phyloP scores from a whole-genome alignment of 495 filamentous ascomycete genomes.

The Wilcoxina mikolae region DNA sequence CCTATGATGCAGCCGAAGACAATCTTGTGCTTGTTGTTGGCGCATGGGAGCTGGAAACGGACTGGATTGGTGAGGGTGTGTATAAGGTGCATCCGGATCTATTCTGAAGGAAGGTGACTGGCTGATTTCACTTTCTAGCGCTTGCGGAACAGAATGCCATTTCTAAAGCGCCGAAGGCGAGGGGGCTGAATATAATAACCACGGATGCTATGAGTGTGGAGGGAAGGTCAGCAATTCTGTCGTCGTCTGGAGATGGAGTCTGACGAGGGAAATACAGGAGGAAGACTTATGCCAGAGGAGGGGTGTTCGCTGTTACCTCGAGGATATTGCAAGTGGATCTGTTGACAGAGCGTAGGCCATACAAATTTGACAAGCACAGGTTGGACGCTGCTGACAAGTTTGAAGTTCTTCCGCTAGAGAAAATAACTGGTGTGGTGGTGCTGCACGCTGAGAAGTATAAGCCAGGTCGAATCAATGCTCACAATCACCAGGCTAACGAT shows the following conservation, averaged over 20 bases:
- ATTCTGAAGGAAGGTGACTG: background rate
- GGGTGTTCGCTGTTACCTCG: constrained; percentile 91
- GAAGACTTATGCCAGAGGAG: constrained; percentile 76
- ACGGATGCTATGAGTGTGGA: constrained; percentile 81
- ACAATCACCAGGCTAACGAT: constrained; percentile 12
- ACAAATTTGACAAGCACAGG: no score
- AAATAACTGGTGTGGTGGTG: constrained; percentile 73
- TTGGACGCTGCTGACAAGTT: no score
- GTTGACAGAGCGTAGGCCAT: no score
- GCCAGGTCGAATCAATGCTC: background rate
- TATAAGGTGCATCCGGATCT: no score
- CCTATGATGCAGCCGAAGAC: constrained; percentile 89
- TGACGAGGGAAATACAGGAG: background rate
- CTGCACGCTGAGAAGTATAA: constrained; percentile 59
- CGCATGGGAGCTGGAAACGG: constrained; percentile 88
- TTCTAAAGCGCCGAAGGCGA: constrained; percentile 57
- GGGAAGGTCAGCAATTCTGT: constrained; percentile 37
- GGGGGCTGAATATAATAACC: constrained; percentile 81
- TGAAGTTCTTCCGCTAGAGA: constrained; percentile 40
- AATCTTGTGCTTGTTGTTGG: constrained; percentile 80
- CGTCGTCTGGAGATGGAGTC: constrained; percentile 39
- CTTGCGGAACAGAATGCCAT: constrained; percentile 87
- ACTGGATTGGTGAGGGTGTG: constrained; percentile 70
- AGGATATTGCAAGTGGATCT: constrained; percentile 90
- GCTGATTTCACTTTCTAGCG: constrained; percentile 33